A percentile compares a stretch with the other conserved stretches of the same genome.
phyloP scores from a whole-genome alignment of 176 grass and related monocot species.

The Lolium multiflorum region DNA sequence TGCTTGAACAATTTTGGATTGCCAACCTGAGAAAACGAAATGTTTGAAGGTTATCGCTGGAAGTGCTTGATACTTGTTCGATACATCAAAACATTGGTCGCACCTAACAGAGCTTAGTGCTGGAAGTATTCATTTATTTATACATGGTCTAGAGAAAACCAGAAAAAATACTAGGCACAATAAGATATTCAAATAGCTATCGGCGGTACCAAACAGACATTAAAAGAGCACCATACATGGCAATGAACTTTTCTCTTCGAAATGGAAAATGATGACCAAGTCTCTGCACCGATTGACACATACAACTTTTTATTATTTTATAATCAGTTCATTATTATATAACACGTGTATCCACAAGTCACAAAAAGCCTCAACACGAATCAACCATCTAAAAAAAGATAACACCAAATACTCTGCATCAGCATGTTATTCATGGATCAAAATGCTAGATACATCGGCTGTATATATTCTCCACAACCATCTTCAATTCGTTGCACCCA shows the following conservation, averaged over 20 bases:
- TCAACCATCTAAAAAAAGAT: too few species aligned
- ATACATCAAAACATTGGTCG: constrained; percentile 24
- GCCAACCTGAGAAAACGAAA: constrained; percentile 39
- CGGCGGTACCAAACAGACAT: background rate
- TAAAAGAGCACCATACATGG: constrained; percentile 2
- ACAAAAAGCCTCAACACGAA: too few species aligned
- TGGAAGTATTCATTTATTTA: constrained; percentile 28
- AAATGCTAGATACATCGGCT: too few species aligned
- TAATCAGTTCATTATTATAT: too few species aligned
- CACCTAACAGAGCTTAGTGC: constrained; percentile 28
- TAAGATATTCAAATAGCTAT: background rate
- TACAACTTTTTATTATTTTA: too few species aligned
- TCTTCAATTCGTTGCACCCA: too few species aligned
- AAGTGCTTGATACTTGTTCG: background rate
- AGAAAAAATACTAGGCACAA: constrained; percentile 22
- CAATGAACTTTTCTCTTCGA: background rate
- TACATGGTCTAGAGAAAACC: constrained; percentile 19
- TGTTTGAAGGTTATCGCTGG: background rate
- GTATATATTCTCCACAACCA: too few species aligned
- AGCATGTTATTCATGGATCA: too few species aligned
- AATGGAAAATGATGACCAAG: too few species aligned
- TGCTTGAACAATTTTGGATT: constrained; percentile 35
- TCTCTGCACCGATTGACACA: too few species aligned
- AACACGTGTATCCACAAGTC: too few species aligned
- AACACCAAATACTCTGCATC: too few species aligned